Base-by-base conservation (phyloP, 2,329 filamentous ascomycete species). In the Phyllosticta paracitricarpa region DNA sequence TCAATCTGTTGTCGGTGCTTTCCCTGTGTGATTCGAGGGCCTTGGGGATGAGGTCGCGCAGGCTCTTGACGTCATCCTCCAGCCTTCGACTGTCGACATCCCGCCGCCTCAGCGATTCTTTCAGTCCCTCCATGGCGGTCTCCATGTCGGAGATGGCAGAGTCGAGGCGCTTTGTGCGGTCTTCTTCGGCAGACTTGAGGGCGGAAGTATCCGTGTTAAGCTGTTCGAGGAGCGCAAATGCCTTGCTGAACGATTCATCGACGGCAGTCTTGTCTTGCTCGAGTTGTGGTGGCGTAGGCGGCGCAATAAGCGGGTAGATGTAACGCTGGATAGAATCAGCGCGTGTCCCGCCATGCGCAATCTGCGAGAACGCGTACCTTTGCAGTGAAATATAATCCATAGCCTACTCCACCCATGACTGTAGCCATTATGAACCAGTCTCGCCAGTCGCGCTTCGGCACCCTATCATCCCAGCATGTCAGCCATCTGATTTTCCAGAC, bases 351-450 rank as follows among this genome's bases (percentile, higher is more conserved):
- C 8, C n/a, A 2, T 62, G 64, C 59, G 57, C 51, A 53, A 12
- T 48, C 40, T 10, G 35, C 5, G 14, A 9, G 12, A 48, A 14
- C 10, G 61, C 6, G 55, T 33, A 91, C 89, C 84, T 95, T 95
- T 63, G 91, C 89, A 17, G 97, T 82, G 65, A 87, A 84, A 72
- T 94, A 99, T 24, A 96, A 76, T 0, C 92, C 93, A 70, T 97
- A 97, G 51, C 91, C 83, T 22, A 97, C 87, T 56, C 92, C 91
- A 62, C 91, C 88, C 64, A 95, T 88, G 12, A 97, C 89, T 0
- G 94, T 99, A 7, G 94, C 94, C 91, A 97, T 96, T 75, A 99
- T 97, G 76, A 99, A 99, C 89, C 91, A 97, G 72, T 99, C 94
- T 64, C 95, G 84, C 94, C 94, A 99, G 76, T 99, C 94, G 70